Evolutionary conservation across 768 basidiomycete species (phyloP), one percentile per base, ranked within the genome.

Genomic region (Leucocoprinus leucothites): DNA sequence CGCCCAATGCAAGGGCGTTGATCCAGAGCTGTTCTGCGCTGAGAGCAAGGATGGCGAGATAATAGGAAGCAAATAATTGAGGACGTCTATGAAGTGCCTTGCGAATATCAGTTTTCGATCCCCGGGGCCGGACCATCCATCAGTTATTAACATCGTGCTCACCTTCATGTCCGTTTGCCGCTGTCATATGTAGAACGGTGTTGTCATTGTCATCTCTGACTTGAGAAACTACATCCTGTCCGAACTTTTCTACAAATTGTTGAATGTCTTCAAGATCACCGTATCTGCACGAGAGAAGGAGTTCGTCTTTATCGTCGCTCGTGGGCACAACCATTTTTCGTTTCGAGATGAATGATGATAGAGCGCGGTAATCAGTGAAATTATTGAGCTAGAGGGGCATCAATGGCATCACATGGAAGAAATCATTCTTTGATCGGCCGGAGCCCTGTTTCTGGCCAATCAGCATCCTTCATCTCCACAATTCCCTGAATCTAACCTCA

Each of bases 1-100:
- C 0, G 94, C 94, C 94, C 94, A 97, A 64, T 98, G 95, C 5
- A 97, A 71, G 6, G 95, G 80, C 2, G 91, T 95, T 22, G 94
- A 95, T 49, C 84, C 78, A 0, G 89, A 78, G 25, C 67, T 67
- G 65, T 97, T 98, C 57, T 80, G 81, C 0, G 75, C 72, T 1
- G 83, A 71, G 19, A 94, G 64, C 6, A 91, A 69, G 2, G 78
- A 67, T 9, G 86, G 66, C 14, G 80, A 72, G 6, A 80, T 56
- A 51, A 83, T 66, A 1, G 91, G 80, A 3, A 96, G 77, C 13
- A 98, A 77, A 63, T 83, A 85, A 45, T 85, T 76, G 43, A 97
- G 79, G 9, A 91, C 66, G 60, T 94, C 94, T 96, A 71, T 48
- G 62, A 57, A 53, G 66, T 59, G 63, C 65, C 80, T 82, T 80